Evolutionary conservation across 345 rosid genomes (phyloP), one percentile per base, ranked within the genome.

Genomic region (Populus nigra): DNA sequence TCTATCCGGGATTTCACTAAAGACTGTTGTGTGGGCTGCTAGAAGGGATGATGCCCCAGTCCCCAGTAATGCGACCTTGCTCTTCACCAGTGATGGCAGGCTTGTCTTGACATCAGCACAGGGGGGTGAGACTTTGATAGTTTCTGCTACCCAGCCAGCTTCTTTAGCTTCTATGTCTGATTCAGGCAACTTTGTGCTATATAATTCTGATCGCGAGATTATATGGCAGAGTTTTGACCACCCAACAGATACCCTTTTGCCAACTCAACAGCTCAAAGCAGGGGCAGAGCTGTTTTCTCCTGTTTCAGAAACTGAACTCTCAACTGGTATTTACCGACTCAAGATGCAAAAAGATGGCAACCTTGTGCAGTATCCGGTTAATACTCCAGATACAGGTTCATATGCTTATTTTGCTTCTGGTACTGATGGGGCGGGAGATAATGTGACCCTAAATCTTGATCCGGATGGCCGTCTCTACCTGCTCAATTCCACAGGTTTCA

Each of bases 351-450:
- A 4, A 2, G 87, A 82, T 49, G 83, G 83, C 8, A 71, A 85
- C 50, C 82, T 81, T 47, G 79, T 76, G 74, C 77, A 79, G 78
- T 86, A 84, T 72, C 82, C 85, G 1, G 29, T 35, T 13, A 15
- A 36, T 35, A 49, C 77, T 16, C 5, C 47, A 36, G 68, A 81
- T 15, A 9, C 43, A 29, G n/a, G 0, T 17, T 0, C 8, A 0
- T 29, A 77, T 3, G 7, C 80, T 36, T 85, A 80, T 11, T 75
- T 78, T 83, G 5, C 68, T 8, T 23, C 73, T 1, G 11, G 1
- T 1, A 68, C 61, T 67, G 13, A 1, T 17, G 23, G n/a, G 25
- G 25, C 25, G 25, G 25, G 25, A 33, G 70, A 25, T 27, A 59
- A 83, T 41, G 65, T 45, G 49, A 72, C 79, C 1, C 43, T 83